A percentile compares a stretch with the other conserved stretches of the same genome.
Evolutionary conservation across 768 basidiomycete genomes (phyloP).

Genomic region (Nevesoporus exiguus): DNA sequence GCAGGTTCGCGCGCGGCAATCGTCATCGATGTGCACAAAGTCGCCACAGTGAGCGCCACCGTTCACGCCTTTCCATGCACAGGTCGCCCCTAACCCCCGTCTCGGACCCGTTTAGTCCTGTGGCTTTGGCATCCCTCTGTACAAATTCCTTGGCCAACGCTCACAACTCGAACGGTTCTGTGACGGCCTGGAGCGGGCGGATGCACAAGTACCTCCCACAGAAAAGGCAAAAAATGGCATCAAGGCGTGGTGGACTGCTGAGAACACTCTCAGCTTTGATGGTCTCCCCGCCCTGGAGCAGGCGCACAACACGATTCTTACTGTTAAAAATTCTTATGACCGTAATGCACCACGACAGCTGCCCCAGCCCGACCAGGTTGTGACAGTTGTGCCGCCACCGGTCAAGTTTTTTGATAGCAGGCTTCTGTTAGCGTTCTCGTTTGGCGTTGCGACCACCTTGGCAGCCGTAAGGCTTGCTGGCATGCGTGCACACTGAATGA

Average conservation of each 20-base stretch:
- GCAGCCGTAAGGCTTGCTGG: constrained; percentile 7
- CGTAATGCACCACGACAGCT: constrained; percentile 11
- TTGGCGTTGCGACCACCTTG: constrained; percentile 25
- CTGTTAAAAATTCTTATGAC: constrained; percentile 22
- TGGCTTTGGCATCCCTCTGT: constrained; percentile 62
- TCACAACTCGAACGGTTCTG: constrained; percentile 47
- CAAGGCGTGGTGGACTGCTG: constrained; percentile 50
- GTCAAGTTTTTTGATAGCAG: constrained; percentile 1
- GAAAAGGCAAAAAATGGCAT: constrained; percentile 41
- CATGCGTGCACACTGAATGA: constrained; percentile 5
- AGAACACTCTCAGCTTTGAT: constrained; percentile 53
- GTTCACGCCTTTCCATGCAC: no score
- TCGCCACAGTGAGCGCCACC: constrained; percentile 42
- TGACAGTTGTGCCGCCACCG: not conserved
- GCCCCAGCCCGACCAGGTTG: not conserved
- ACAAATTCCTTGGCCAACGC: constrained; percentile 54
- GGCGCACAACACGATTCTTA: constrained; percentile 24
- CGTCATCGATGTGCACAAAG: constrained; percentile 57
- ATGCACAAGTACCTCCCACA: constrained; percentile 26
- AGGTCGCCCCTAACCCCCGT: not conserved
- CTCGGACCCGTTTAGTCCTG: constrained; percentile 49
- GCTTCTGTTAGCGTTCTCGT: constrained; percentile 28
- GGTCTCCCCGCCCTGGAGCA: constrained; percentile 48
- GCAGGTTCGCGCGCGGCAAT: constrained; percentile 61
- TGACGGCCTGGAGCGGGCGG: constrained; percentile 41